Base-by-base conservation (phyloP, 176 grass and related monocot genomes). In the Dactylis glomerata region DNA sequence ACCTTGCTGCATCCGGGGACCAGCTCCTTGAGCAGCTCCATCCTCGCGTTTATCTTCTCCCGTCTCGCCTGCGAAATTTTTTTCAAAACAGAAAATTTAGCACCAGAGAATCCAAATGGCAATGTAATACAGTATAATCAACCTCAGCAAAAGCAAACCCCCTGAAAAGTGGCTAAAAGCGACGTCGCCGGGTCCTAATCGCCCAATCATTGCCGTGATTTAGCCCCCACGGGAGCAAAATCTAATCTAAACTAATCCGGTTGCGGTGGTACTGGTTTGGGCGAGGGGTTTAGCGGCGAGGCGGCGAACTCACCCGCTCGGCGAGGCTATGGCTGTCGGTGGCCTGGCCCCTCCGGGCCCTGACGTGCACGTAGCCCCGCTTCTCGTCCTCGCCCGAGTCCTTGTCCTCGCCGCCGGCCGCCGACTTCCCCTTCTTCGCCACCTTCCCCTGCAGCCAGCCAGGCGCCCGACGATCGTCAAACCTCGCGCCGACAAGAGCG, bases 21-120 rank as follows among this genome's bases (percentile, higher is more conserved):
- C 88, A 95, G 86, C 91, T 93, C 93, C 84, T 95, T 92, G 54
- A 95, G 93, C 59, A 95, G 88, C 81, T 95, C 91, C 93, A 95
- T 95, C 86, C 93, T 85, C 26, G 88, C 93, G 80, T 93, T 95
- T 80, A 95, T 93, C 89, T 95, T 95, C 80, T 93, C 93, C 19
- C 93, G 91, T 59, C 93, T 92, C 66, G 91, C 93, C 93, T 95
- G 68, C 24, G 1, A 10, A 16, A 71, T 46, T 46, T 14, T 54
- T 40, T 30, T 76, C 4, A 3, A 46, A 22, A 76, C 37, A 26
- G 3, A 74, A 61, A 38, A 58, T 75, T 42, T 67, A 75, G 38
- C 12, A 1, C 12, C 44, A 63, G 22, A 26, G 30, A 76, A 9
- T 14, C 17, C 68, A 85, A 37, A 82, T 16, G 52, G 20, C 72